Percentiles rank a stretch among this genome's conserved stretches.
Conservation (phyloP, 148 eudicot genomes). For the Rhododendron ovatum region DNA sequence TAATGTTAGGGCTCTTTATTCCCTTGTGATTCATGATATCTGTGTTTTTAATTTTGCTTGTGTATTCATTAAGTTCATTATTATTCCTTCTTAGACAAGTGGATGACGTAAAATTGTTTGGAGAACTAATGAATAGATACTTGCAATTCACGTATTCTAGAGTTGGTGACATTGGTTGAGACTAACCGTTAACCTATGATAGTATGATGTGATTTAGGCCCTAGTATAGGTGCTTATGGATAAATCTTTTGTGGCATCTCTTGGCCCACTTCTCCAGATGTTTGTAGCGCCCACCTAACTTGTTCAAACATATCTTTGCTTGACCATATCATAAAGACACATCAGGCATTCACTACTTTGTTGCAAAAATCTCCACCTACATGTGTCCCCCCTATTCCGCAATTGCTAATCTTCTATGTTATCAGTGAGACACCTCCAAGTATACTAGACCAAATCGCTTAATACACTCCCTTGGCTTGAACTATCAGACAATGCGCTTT, state of each 20-base stretch:
- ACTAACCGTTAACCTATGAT: not conserved
- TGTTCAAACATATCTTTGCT: not conserved
- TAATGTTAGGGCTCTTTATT: not conserved
- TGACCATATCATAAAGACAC: not conserved
- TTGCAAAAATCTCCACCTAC: not conserved
- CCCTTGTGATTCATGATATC: not conserved
- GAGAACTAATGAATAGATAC: not conserved
- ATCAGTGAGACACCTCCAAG: not conserved
- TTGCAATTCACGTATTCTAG: not conserved
- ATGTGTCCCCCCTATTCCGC: not conserved
- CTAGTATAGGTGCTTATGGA: not conserved
- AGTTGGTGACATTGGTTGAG: not conserved
- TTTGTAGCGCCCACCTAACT: not conserved
- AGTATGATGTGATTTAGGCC: not conserved
- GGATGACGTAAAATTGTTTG: not conserved
- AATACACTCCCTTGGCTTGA: not conserved
- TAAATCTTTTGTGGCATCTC: not conserved
- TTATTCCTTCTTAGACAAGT: not conserved
- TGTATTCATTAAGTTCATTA: not conserved
- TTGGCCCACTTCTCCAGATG: not conserved
- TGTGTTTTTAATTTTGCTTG: not conserved
- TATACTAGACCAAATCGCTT: not conserved
- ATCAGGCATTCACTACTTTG: not conserved
- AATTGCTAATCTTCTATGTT: not conserved
- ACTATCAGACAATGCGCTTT: not conserved